Conservation (phyloP, 768 basidiomycete genomes). For the Lactarius vividus region DNA sequence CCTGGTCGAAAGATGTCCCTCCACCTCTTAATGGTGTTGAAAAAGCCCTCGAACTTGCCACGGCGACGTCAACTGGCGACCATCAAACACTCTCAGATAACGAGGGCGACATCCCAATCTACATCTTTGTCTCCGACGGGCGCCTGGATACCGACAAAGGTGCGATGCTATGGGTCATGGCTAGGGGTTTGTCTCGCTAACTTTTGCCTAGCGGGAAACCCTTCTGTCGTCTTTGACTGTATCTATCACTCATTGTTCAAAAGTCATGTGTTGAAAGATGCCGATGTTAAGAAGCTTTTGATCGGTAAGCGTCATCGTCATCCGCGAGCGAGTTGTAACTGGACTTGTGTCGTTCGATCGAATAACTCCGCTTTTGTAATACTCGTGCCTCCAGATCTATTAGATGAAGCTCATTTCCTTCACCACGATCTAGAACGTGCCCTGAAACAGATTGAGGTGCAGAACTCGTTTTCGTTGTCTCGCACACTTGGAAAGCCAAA, state of each 20-base stretch:
- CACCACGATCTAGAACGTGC: slow-evolving; percentile 53
- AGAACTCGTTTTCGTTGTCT: slow-evolving; percentile 58
- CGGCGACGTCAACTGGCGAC: slow-evolving; percentile 38
- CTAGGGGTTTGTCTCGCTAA: background rate
- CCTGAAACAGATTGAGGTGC: slow-evolving; percentile 63
- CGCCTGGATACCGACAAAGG: slow-evolving; percentile 69
- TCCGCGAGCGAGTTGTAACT: background rate
- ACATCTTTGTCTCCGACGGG: slow-evolving; percentile 65
- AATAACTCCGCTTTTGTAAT: background rate
- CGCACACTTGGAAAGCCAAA: slow-evolving; percentile 72
- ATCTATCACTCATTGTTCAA: slow-evolving; percentile 61
- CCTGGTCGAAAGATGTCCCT: slow-evolving; percentile 67
- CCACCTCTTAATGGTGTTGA: slow-evolving; percentile 62
- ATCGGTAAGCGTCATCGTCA: slow-evolving; percentile 47
- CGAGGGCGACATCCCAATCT: slow-evolving; percentile 54
- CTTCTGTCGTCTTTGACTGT: slow-evolving; percentile 70
- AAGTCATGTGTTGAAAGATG: slow-evolving; percentile 54
- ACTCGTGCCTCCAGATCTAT: background rate
- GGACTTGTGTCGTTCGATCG: background rate
- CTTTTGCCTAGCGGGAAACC: slow-evolving; percentile 55
- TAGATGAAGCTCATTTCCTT: background rate
- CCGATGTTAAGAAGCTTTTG: slow-evolving; percentile 66
- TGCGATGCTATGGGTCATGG: slow-evolving; percentile 29
- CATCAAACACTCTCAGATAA: slow-evolving; percentile 37
- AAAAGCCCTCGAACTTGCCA: slow-evolving; percentile 55